A percentile compares a stretch with the other conserved stretches of the same genome.
phyloP scores from a whole-genome alignment of 306 rosid species.

The Trifolium pratense region DNA sequence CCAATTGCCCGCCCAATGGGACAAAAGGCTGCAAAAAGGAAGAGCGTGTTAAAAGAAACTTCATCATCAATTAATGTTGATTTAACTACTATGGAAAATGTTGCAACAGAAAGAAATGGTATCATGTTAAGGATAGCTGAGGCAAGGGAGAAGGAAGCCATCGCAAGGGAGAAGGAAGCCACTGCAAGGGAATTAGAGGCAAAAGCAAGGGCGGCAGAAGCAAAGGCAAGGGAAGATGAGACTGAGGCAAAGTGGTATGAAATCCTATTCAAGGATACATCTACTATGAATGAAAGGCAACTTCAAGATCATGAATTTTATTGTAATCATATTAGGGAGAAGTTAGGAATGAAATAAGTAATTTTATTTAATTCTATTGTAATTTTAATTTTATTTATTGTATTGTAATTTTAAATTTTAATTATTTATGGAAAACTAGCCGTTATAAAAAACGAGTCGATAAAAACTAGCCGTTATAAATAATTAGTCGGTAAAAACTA shows the following conservation, averaged over 20 bases:
- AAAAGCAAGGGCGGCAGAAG: neutral
- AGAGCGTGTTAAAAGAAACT: neutral
- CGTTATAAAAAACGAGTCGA: too few species aligned
- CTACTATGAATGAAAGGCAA: too few species aligned
- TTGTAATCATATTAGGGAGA: too few species aligned
- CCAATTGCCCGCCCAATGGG: neutral
- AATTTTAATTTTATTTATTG: too few species aligned
- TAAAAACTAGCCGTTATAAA: too few species aligned
- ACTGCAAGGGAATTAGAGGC: neutral
- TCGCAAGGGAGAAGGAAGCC: neutral
- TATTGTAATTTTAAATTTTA: too few species aligned
- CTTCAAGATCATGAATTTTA: too few species aligned
- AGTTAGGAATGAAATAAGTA: too few species aligned
- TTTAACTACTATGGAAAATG: neutral
- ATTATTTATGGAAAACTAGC: too few species aligned
- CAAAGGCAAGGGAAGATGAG: neutral
- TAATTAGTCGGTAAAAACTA: too few species aligned
- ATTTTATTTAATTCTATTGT: too few species aligned
- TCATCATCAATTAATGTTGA: neutral
- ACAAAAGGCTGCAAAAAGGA: neutral
- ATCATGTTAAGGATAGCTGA: neutral
- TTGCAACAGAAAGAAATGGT: neutral
- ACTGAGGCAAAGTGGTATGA: neutral
- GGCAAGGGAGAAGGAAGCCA: neutral
- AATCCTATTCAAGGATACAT: neutral